Base-by-base conservation (phyloP, 805 yeast genomes). In the Zygotorulaspora florentina region DNA sequence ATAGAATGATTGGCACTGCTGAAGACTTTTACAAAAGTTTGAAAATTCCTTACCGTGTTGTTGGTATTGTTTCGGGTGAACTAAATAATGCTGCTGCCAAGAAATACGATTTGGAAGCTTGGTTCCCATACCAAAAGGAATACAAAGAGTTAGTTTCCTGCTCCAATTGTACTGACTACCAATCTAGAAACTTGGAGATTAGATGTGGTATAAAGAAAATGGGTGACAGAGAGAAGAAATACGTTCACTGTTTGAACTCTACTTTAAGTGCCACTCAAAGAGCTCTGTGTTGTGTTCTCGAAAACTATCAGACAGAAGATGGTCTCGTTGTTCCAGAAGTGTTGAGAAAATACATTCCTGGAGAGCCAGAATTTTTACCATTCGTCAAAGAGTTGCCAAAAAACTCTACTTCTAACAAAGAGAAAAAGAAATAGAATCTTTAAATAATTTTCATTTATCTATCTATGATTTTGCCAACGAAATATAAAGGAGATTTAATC, bases 71-170 rank as follows among this genome's bases (percentile, higher is more conserved):
- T 52, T 88, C 96, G 50, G 99, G 98, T 61, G 99, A 91, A 75
- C 81, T 93, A 68, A 93, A 93, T 79, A 93, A 93, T 61, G 97
- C 99, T 43, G 99, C 99, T 52, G 98, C 99, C 56, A 93, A 93
- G 78, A 93, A 93, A 72, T 93, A 85, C 75, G 99, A 93, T 75
- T 79, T 93, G 66, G 99, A 93, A 77, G 99, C 99, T 42, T 93
- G 99, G 99, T 93, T 93, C 95, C 99, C 99, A 66, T 93, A 77
- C 87, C 99, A 93, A 77, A 79, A 89, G 69, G 99, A 93, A 73
- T 93, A 87, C 76, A 93, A 93, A 74, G 99, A 93, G 75, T 81
- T 93, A 62, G 99, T 93, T 46, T 88, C 96, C 15, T 91, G 98
- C 76, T 91, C 98, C 48, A 93, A 93, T 80, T 93, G 99, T 81